Evolutionary conservation across 148 eudicot genomes (phyloP), one percentile per base, ranked within the genome.

Genomic region (Dysphania ambrosioides): DNA sequence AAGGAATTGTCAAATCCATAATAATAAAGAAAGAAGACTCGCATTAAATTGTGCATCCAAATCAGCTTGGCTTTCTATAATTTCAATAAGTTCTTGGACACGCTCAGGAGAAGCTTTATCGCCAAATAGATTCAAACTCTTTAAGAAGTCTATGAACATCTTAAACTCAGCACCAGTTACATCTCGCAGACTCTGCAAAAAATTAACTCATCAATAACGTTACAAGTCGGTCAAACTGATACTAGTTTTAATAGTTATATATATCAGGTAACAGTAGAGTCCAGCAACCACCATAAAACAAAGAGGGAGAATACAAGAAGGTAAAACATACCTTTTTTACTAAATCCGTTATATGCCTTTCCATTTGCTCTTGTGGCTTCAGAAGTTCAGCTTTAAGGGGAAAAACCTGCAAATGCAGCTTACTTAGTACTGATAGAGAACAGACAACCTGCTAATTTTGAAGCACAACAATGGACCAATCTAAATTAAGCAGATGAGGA

Each of bases 41-140:
- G 90, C 98, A 79, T 88, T 76, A 73, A 95, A 95, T 75, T 85
- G 91, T 23, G 95, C 93, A 82, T 95, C 87, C 47, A 95, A 82
- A 87, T 95, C 98, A 71, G 98, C 98, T 90, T 95, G 98, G 70
- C 92, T 83, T 80, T 91, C 97, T 76, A 90, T 89, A 59, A 90
- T 92, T 81, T 85, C 92, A 68, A 86, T 85, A 44, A 95, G 89
- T 73, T 95, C 98, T 81, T 90, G 97, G 41, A 95, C 78, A 41
- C 96, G 93, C 79, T 92, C 93, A 49, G 86, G 83, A 66, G 96
- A 93, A 70, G 97, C 93, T 82, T 85, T 88, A 72, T 88, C 93
- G 58, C 98, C 97, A 85, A 95, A 95, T 70, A 88, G 77, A 82
- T 65, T 88, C 84, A 95, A 83, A 86, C 91, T 90, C 72, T 83